phyloP scores from a whole-genome alignment of 176 grass and related monocot genomes.

The Carex littledalei region DNA sequence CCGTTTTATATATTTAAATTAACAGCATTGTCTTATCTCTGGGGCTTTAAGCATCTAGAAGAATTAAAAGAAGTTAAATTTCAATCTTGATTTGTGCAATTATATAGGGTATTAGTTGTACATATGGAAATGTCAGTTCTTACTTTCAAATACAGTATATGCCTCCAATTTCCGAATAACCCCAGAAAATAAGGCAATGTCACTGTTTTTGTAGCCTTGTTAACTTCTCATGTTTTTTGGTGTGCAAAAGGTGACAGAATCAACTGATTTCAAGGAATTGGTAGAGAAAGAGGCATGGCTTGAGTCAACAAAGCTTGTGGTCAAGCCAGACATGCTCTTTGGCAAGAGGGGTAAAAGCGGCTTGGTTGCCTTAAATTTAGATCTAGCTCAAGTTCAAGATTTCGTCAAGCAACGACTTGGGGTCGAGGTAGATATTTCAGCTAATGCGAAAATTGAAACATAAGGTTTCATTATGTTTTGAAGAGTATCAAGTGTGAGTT shows the following conservation, averaged over 20 bases:
- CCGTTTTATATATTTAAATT: background rate
- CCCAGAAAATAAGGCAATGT: background rate
- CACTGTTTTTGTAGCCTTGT: background rate
- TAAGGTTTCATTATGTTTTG: background rate
- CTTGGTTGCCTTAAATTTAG: conserved; percentile 39
- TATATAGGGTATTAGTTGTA: background rate
- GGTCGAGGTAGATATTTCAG: conserved; percentile 20
- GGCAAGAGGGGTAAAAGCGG: conserved; percentile 49
- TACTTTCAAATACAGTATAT: background rate
- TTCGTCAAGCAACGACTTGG: conserved; percentile 42
- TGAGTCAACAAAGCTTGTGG: conserved; percentile 37
- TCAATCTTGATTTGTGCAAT: background rate
- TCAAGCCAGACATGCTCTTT: conserved; percentile 51
- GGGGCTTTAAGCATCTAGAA: background rate
- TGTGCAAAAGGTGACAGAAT: conserved; percentile 32
- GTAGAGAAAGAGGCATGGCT: conserved; percentile 40
- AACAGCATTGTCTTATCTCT: background rate
- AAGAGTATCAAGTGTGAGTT: background rate
- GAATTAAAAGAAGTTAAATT: background rate
- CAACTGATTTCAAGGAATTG: conserved; percentile 37
- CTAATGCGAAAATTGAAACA: background rate
- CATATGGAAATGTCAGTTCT: background rate
- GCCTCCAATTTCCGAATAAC: background rate
- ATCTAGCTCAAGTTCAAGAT: conserved; percentile 32
- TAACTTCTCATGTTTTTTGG: background rate